Base-by-base conservation (phyloP, 2,329 filamentous ascomycete genomes). In the Ophiosphaerella narmari region DNA sequence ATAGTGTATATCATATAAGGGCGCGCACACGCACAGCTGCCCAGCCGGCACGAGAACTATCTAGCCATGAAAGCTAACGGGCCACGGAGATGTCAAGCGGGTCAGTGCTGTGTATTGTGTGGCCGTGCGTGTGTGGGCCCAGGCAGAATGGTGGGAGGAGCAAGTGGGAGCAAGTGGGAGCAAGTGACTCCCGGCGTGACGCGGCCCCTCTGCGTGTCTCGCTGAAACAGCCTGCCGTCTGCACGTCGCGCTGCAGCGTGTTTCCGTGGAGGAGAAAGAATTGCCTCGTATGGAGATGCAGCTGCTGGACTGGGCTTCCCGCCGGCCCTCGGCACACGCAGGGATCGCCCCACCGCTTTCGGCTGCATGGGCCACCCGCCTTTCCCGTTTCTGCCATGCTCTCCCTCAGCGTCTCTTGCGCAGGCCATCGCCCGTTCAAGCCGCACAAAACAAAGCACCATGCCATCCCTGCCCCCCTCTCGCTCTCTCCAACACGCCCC, bases 1-100 rank as follows among this genome's bases (percentile, higher is more conserved):
- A 26, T 26, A 31, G 26, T 34, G 21, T 26, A 23, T 34, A 41
- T 34, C 31, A 14, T 7, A 29, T 48, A 60, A 49, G 48, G 46
- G 55, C 55, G 50, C 46, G 36, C 45, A 43, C 49, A 50, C 47
- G 55, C 29, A 43, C 34, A 16, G 48, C 56, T 57, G 52, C 52
- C 59, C 43, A 49, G 37, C 49, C 46, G 52, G 53, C 56, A 60
- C 46, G 52, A 47, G 40, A 52, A 50, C 48, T 49, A 35, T 21
- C 18, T 11, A 43, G 39, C 32, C 56, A 43, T 46, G 43, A 34
- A 34, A 12, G 53, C 62, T 63, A 63, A 54, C 46, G 52, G 54
- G 52, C 48, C 18, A 48, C 49, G 38, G 55, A 46, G 26, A 29
- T 8, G 18, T 21, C 18, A 44, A 52, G 31, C 36, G 52, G 26